Evolutionary conservation across 2,329 filamentous ascomycete genomes (phyloP), one percentile per base, ranked within the genome.

Genomic region (Teratosphaeria destructans): DNA sequence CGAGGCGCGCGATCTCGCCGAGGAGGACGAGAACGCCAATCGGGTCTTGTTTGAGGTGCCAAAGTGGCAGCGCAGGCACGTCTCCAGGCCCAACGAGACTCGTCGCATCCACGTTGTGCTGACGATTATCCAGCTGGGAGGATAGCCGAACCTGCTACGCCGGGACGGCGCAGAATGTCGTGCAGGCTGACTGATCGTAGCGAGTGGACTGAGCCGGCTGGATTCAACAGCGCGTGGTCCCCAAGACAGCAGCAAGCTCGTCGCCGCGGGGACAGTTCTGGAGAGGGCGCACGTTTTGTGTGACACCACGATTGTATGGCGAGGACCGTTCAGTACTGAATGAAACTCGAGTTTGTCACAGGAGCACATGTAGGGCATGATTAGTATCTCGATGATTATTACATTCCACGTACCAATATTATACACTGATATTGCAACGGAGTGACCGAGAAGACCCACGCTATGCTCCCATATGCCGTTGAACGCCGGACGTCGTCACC

Each of bases 11-110:
- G 57, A 61, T 12, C 12, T 16, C 2, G 23, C 52, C 10, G 64
- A 66, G 23, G 62, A 62, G 54, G 52, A 64, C 12, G 16, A 52
- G 11, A 57, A 61, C 34, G 64, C 64, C 1, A 55, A 59, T 3
- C 64, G 64, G 64, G 49, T 59, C 5, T 54, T 66, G 5, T 54
- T 60, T 3, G 58, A 61, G 32, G 61, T 62, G 4, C 56, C 58
- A 8, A 35, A 54, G 29, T 58, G 12, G n/a, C 60, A 56, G n/a
- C 16, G 26, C 10, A 47, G 53, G 39, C 32, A 60, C 11, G 60
- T 26, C 14, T 55, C 27, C 16, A 43, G 6, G 47, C 5, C 47
- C 35, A 52, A 55, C 52, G 32, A 57, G 53, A 54, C 60, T 11
- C 49, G 59, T 12, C 56, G 55, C 27, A 56, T 63, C 3, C 60